These are phyloP conservation scores for Zalaria obscura DNA, from an alignment of 2,329 filamentous ascomycete genomes.

Conservation along the genomic window DNA sequence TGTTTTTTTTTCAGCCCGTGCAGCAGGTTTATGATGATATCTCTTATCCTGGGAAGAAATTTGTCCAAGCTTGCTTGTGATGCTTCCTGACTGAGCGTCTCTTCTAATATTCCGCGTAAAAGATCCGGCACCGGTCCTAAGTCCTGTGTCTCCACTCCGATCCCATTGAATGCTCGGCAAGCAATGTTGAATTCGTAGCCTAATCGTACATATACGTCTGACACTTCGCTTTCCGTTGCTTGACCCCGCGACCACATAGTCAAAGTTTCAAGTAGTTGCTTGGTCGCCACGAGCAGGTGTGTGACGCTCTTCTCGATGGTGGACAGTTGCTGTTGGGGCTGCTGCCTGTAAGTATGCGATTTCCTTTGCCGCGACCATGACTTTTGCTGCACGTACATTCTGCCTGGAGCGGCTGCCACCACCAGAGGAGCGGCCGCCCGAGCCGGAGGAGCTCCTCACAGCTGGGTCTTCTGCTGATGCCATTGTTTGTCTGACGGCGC, in stretches of 20 bases:
- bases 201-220: constrained; percentile 91
- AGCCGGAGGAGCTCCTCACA: constrained; percentile 51
- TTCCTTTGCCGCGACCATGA: background rate
- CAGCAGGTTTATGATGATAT: constrained; percentile 95
- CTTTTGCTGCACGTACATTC: constrained; percentile 5
- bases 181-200: constrained; percentile 99
- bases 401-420: constrained; percentile 22
- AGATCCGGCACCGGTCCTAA: constrained; percentile 90
- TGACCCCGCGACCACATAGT: constrained; percentile 93
- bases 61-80: constrained; percentile 86
- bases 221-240: constrained; percentile 87
- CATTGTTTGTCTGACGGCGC: too few relatives aligned
- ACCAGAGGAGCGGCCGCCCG: constrained; percentile 41
- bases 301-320: constrained; percentile 99
- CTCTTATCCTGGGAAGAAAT: constrained; percentile 84
- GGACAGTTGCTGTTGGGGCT: constrained; percentile 66
- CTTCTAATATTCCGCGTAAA: constrained; percentile 79
- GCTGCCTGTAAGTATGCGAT: constrained; percentile 5
- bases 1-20: constrained; percentile 97
- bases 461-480: constrained; percentile 29
- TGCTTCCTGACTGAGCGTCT: constrained; percentile 91
- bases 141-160: constrained; percentile 89
- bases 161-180: constrained; percentile 88
- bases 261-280: constrained; percentile 90
- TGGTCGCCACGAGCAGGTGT: constrained; percentile 91